Evolutionary conservation across 805 yeast genomes (phyloP), one percentile per base, ranked within the genome.

Genomic region (Deakozyma indianensis): DNA sequence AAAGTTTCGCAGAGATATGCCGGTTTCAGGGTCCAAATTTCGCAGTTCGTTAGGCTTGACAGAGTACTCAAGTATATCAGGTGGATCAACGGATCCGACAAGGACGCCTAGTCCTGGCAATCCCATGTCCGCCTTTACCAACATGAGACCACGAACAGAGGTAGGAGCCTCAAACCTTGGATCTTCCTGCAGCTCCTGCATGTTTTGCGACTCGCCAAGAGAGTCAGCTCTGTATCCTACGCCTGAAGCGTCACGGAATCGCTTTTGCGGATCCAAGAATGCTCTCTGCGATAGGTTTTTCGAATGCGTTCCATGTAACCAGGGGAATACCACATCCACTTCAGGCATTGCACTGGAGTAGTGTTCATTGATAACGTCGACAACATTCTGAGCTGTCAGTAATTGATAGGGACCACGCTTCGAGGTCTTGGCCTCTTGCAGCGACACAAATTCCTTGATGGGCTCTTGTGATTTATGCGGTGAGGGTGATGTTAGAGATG

Each of bases 261-360:
- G 48, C 23, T 48, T 47, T 44, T 35, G 35, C 3, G 65, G 66
- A 46, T 63, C 64, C 40, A 60, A 48, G 53, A 61, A 76, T 65
- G 59, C 70, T 41, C 71, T 62, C 54, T 77, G 82, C 22, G 79
- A 74, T 38, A 69, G 64, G 54, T 77, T 76, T 28, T 69, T 67
- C 14, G 67, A 68, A 50, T 80, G 77, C 41, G 83, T 66, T 0
- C 94, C 92, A 59, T 88, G 95, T 22, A 85, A 67, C 96, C 96
- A 87, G 0, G 96, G 96, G 54, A 87, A 88, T 71, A 88, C 75
- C 9, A 56, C 56, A 22, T 69, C 72, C 18, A 88, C 80, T 2
- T 73, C 74, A 0, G 96, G 95, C 35, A 80, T 56, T 2, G 67
- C 64, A 11, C 51, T 44, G 22, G 58, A 53, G 35, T 57, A 55